Conservation (phyloP, 2,329 filamentous ascomycete species). For the Aspergillus puulaauensis region DNA sequence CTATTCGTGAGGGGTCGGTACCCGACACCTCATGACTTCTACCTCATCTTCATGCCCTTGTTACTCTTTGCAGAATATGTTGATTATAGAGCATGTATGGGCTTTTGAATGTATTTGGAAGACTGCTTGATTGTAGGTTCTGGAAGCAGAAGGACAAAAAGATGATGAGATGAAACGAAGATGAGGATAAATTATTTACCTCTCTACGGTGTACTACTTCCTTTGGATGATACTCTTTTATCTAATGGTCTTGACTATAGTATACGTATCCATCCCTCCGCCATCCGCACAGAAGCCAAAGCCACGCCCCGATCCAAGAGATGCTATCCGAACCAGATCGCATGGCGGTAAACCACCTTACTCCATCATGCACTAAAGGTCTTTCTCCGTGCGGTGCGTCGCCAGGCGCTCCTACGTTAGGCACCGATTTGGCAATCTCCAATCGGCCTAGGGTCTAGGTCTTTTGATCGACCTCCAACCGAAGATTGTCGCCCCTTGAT, state of each 20-base stretch:
- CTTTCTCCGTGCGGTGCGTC: neutral
- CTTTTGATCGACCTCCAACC: neutral
- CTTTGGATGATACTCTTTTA: conserved; percentile 4
- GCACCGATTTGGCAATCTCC: neutral
- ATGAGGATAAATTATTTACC: neutral
- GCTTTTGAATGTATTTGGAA: conserved; percentile 14
- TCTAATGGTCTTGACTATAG: conserved; percentile 11
- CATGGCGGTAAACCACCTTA: neutral
- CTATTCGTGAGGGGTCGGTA: neutral
- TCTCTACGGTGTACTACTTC: neutral
- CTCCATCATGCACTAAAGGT: neutral
- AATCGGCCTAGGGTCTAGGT: neutral
- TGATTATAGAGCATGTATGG: conserved; percentile 23
- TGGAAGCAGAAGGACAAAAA: conserved; percentile 1
- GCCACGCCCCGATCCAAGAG: neutral
- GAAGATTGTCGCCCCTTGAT: neutral
- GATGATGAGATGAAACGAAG: conserved; percentile 7
- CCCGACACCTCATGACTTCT: neutral
- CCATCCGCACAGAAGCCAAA: neutral
- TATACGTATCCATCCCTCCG: neutral
- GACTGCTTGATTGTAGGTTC: conserved; percentile 16
- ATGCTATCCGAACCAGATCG: neutral
- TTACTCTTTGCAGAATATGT: conserved; percentile 13
- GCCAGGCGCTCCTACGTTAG: neutral
- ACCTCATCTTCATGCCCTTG: neutral